A percentile compares a stretch with the other conserved stretches of the same genome.
These are phyloP conservation scores for Elymus sibiricus DNA, from an alignment of 176 grass and related monocot genomes.

Conservation along the genomic window DNA sequence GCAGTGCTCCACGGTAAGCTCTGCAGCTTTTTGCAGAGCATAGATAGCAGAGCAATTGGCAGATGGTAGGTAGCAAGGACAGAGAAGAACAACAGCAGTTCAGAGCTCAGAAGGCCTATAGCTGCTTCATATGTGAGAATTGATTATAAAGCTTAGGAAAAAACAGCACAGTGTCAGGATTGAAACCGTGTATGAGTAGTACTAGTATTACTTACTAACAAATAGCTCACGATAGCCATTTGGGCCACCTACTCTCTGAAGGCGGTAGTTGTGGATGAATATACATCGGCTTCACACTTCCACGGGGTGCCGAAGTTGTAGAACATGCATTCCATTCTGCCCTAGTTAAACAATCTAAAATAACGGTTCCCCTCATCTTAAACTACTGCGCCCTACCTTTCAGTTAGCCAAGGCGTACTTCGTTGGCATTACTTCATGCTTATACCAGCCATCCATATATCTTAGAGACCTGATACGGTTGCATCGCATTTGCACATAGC, in stretches of 20 bases:
- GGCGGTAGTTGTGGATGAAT: conserved; percentile 46
- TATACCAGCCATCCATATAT: not conserved
- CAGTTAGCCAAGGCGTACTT: conserved; percentile 50
- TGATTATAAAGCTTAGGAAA: not conserved
- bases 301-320: conserved; percentile 47
- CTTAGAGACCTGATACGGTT: not conserved
- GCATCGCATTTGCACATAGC: conserved; percentile 13
- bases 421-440: conserved; percentile 32
- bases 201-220: conserved; percentile 5
- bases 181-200: not conserved
- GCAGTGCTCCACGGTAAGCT: not conserved
- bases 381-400: conserved; percentile 33
- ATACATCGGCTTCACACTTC: conserved; percentile 49
- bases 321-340: conserved; percentile 52
- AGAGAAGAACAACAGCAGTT: not conserved
- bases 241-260: conserved; percentile 44
- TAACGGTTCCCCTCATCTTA: conserved; percentile 25
- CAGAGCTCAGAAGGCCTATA: not conserved
- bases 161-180: not conserved
- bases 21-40: not conserved
- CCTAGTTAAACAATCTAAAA: conserved; percentile 40
- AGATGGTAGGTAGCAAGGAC: not conserved
- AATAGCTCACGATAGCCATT: conserved; percentile 7
- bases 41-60: not conserved
- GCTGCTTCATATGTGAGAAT: not conserved